Percentiles rank a stretch among this genome's conserved stretches.
These are phyloP conservation scores for Starmerella sirachaensis DNA, from an alignment of 805 yeast genomes.

Conservation along the genomic window DNA sequence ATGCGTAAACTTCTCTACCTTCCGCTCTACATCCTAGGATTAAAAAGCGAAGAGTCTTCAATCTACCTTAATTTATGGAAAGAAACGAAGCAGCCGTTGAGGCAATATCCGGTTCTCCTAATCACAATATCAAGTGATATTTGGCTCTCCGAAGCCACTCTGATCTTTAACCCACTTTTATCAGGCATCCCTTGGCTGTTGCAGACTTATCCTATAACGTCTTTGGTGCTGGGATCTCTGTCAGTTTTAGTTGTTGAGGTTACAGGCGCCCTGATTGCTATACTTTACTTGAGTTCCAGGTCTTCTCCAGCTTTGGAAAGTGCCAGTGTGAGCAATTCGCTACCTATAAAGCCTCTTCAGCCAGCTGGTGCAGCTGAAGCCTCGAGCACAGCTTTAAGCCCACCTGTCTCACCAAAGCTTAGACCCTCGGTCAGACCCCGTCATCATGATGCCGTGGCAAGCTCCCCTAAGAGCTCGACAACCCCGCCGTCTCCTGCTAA, in stretches of 20 bases:
- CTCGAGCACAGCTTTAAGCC: no score
- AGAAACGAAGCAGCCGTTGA: background rate
- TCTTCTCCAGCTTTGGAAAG: no score
- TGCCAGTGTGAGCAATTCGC: no score
- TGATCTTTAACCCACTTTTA: slow-evolving; percentile 1
- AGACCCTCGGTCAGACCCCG: no score
- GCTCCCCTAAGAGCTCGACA: no score
- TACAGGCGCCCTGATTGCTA: slow-evolving; percentile 2
- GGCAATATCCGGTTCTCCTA: background rate
- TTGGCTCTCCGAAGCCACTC: slow-evolving; percentile 1
- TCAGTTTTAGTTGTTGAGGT: slow-evolving; percentile 13
- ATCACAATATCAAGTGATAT: background rate
- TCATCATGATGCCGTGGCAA: no score
- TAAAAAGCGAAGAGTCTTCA: background rate
- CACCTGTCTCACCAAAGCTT: no score
- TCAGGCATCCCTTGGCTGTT: slow-evolving; percentile 12
- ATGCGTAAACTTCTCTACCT: background rate
- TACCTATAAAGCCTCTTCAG: no score
- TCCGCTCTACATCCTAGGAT: background rate
- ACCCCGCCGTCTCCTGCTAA: no score
- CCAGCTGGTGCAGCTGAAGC: no score
- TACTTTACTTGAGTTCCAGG: no score
- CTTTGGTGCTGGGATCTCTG: slow-evolving; percentile 12
- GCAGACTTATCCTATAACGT: slow-evolving; percentile 6
- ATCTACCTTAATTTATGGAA: background rate